Percentiles rank a stretch among this genome's conserved stretches.
Evolutionary conservation across 1,139 yeast genomes (phyloP).

Genomic region (Blastobotrys capitulatus): DNA sequence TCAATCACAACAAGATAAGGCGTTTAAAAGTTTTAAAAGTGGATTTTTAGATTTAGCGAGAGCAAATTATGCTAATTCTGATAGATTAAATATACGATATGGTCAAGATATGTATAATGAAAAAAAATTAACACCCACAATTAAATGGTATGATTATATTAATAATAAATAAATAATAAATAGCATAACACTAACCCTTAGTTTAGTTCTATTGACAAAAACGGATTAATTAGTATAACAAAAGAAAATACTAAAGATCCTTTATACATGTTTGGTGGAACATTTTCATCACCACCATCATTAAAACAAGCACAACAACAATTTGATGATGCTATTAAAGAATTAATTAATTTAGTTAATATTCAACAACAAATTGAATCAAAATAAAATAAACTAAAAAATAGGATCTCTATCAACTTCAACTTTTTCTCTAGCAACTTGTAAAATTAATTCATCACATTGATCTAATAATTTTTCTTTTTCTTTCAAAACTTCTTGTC

Average conservation of each 20-base stretch:
- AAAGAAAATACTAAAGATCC: slow-evolving; percentile 34
- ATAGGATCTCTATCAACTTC: slow-evolving; percentile 26
- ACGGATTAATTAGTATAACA: neutral
- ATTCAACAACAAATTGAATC: neutral
- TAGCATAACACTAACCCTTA: neutral
- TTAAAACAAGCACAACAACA: slow-evolving; percentile 39
- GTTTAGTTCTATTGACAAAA: neutral
- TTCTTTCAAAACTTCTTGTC: slow-evolving; percentile 52
- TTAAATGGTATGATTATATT: neutral
- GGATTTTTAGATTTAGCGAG: slow-evolving; percentile 32
- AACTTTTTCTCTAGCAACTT: slow-evolving; percentile 50
- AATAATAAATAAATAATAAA: neutral
- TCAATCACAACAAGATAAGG: slow-evolving; percentile 10
- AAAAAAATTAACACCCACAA: slow-evolving; percentile 23
- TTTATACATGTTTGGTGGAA: slow-evolving; percentile 43
- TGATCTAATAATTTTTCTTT: slow-evolving; percentile 60
- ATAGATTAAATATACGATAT: slow-evolving; percentile 16
- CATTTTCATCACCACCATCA: slow-evolving; percentile 41
- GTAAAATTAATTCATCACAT: slow-evolving; percentile 65
- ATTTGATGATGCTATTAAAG: slow-evolving; percentile 35
- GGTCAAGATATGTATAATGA: slow-evolving; percentile 33
- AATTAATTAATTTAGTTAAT: slow-evolving; percentile 32
- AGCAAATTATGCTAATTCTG: slow-evolving; percentile 27
- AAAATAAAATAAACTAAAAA: neutral
- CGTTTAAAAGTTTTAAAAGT: slow-evolving; percentile 13